Base-by-base conservation (phyloP, 2,329 filamentous ascomycete species). In the Fusarium subtropicale region DNA sequence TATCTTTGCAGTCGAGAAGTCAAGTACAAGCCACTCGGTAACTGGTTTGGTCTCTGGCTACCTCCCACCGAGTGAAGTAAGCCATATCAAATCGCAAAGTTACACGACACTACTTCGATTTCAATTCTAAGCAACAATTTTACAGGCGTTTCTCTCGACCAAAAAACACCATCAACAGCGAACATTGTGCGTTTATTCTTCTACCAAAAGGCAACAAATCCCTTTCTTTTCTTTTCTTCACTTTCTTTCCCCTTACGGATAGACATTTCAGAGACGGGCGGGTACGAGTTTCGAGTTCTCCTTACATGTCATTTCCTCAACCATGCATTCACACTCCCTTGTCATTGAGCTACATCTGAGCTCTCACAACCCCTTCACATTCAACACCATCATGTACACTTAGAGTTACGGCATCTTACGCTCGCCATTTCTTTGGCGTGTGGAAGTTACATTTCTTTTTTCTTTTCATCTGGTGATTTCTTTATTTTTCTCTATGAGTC, bases 11-110 rank as follows among this genome's bases (percentile, higher is more conserved):
- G 73, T 11, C 63, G 65, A 36, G 66, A 65, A 56, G 66, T 75
- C 55, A 73, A 75, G 60, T 75, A 75, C 30, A 75, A 74, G 57
- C 73, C 73, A 7, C 71, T 75, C 31, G 68, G 70, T 45, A 75
- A 74, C 42, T 75, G 73, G 73, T 75, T 74, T 34, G 71, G 71
- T 48, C 62, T 75, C 51, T 75, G 73, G 73, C 42, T 75, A 26
- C 73, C 73, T 26, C 68, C 68, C 60, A 63, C 72, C 18, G 60
- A 60, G 31, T 62, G 46, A 68, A 20, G 13, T 18, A 34, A 28
- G 42, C 16, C 33, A 33, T 20, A 36, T 26, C 51, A 18, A 33
- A 47, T 45, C 47, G 10, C 5, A 45, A 46, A 34, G 22, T 56
- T 50, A 34, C 20, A 52, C 33, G 20, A 46, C 28, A 33, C 24